These are phyloP conservation scores for Pascua sp. DNA, from an alignment of 1,284 basidiomycete genomes.

Conservation along the genomic window DNA sequence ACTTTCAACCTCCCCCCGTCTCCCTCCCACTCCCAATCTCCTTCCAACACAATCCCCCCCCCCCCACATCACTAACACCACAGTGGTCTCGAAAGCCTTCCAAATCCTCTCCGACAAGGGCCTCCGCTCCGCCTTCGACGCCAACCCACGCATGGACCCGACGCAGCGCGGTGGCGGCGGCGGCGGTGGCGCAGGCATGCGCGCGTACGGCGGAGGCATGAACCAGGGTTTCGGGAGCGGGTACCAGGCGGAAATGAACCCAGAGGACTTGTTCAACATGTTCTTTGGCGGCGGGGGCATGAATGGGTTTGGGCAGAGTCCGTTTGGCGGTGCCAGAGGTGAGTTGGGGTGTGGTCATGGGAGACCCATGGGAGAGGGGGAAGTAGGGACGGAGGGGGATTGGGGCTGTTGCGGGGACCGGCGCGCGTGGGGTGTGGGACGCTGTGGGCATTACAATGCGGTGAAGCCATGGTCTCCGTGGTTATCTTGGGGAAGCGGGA, in stretches of 20 bases:
- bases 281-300: conserved; percentile 81
- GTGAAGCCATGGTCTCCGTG: no score
- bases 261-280: conserved; percentile 97
- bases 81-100: conserved; percentile 98
- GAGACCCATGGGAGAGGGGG: no score
- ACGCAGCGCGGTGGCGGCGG: conserved; percentile 68
- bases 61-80: no score
- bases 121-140: conserved; percentile 86
- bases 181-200: conserved; percentile 53
- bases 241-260: conserved; percentile 82
- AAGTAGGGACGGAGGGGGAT: no score
- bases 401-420: no score
- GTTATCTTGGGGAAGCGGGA: no score
- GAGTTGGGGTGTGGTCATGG: no score
- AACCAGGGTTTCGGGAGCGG: conserved; percentile 54
- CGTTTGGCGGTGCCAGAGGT: conserved; percentile 56
- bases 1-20: no score
- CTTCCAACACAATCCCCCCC: no score
- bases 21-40: no score
- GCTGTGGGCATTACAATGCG: no score
- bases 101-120: conserved; percentile 89
- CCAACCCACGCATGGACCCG: conserved; percentile 80
- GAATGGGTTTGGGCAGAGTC: conserved; percentile 52
- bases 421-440: no score
- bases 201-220: conserved; percentile 42